A percentile compares a stretch with the other conserved stretches of the same genome.
Evolutionary conservation across 805 yeast genomes (phyloP).

Genomic region (Sugiyamaella marilandica): DNA sequence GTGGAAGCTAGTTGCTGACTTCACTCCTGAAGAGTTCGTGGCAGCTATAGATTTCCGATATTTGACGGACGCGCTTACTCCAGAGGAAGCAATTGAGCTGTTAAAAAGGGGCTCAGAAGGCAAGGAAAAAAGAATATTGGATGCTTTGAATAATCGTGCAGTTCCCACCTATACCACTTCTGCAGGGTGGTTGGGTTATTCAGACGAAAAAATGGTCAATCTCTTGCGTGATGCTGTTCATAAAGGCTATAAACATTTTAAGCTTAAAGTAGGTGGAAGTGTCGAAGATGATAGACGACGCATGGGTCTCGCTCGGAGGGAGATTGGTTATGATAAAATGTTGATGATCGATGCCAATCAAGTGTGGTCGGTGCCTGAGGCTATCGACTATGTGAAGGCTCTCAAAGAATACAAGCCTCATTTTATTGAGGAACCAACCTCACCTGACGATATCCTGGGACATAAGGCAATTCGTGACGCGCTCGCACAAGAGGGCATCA

Average conservation of each 20-base stretch:
- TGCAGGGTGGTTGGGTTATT: slow-evolving; percentile 40
- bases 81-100: slow-evolving; percentile 35
- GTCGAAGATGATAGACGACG: slow-evolving; percentile 34
- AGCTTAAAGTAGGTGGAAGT: slow-evolving; percentile 38
- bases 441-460: slow-evolving; percentile 31
- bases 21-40: slow-evolving; percentile 38
- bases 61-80: slow-evolving; percentile 37
- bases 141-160: slow-evolving; percentile 31
- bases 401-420: slow-evolving; percentile 28
- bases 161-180: slow-evolving; percentile 41
- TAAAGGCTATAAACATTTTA: slow-evolving; percentile 36
- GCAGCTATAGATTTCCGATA: slow-evolving; percentile 38
- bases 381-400: slow-evolving; percentile 27
- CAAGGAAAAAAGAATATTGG: slow-evolving; percentile 30
- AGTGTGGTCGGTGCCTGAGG: slow-evolving; percentile 32
- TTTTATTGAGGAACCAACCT: slow-evolving; percentile 33
- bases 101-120: slow-evolving; percentile 29
- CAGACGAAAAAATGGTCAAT: slow-evolving; percentile 36
- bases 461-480: slow-evolving; percentile 27
- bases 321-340: slow-evolving; percentile 25
- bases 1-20: slow-evolving; percentile 38
- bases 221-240: slow-evolving; percentile 32
- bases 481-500: slow-evolving; percentile 25
- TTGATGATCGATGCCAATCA: slow-evolving; percentile 32
- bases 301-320: slow-evolving; percentile 33